A percentile compares a stretch with the other conserved stretches of the same genome.
Conservation (phyloP, 495 filamentous ascomycete species). For the Clavariopsis aquatica region DNA sequence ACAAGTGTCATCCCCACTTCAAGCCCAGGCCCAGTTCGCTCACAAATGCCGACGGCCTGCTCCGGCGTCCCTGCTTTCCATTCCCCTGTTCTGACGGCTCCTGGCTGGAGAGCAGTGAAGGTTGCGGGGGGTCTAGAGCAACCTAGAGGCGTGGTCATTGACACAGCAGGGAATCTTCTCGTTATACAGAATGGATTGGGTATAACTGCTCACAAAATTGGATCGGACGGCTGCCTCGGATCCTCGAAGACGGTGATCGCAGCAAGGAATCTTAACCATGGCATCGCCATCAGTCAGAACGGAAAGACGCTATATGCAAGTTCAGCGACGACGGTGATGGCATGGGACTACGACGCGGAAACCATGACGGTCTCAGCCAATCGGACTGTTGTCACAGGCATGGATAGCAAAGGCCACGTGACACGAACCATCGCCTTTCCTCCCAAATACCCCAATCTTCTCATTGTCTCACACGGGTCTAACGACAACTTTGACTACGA, state of each 20-base stretch:
- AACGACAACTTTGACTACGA: slow-evolving; percentile 36
- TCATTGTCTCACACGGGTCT: slow-evolving; percentile 35
- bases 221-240: slow-evolving; percentile 27
- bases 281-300: slow-evolving; percentile 28
- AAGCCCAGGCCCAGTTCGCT: slow-evolving; percentile 10
- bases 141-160: slow-evolving; percentile 24
- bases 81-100: slow-evolving; percentile 7
- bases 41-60: slow-evolving; percentile 17
- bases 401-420: slow-evolving; percentile 30
- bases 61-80: slow-evolving; percentile 12
- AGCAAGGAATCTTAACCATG: slow-evolving; percentile 33
- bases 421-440: slow-evolving; percentile 28
- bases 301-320: slow-evolving; percentile 38
- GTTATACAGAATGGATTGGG: slow-evolving; percentile 29
- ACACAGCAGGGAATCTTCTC: slow-evolving; percentile 30
- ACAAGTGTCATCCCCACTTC: slow-evolving; percentile 22
- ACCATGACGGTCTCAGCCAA: slow-evolving; percentile 8
- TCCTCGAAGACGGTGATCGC: slow-evolving; percentile 20
- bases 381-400: slow-evolving; percentile 18
- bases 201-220: slow-evolving; percentile 31
- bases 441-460: slow-evolving; percentile 29
- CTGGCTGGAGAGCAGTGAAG: slow-evolving; percentile 31
- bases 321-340: slow-evolving; percentile 25
- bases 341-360: slow-evolving; percentile 26
- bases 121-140: slow-evolving; percentile 26